phyloP scores from a whole-genome alignment of 345 rosid genomes.

The Syzygium oleosum region DNA sequence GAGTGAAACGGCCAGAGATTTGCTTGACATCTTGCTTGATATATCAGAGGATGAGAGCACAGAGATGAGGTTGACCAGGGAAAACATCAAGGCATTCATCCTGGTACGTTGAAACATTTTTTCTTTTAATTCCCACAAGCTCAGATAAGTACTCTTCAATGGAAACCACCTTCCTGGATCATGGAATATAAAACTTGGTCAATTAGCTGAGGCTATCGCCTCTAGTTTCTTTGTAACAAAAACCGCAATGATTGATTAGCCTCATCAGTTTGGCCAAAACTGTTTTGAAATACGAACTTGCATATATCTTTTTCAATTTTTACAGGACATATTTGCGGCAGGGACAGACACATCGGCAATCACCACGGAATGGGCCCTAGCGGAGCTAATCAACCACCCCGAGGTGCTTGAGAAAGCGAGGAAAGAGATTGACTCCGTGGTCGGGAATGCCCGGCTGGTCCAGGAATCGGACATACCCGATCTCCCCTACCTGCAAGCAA shows the following conservation, averaged over 20 bases:
- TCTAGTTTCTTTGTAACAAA: background rate
- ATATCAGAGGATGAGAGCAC: slow-evolving; percentile 32
- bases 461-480: slow-evolving; percentile 52
- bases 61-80: slow-evolving; percentile 33
- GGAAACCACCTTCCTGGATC: background rate
- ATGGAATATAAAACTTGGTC: background rate
- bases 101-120: slow-evolving; percentile 13
- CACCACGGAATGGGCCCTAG: slow-evolving; percentile 51
- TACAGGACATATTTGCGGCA: slow-evolving; percentile 50
- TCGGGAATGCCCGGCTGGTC: slow-evolving; percentile 34
- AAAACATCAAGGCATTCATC: slow-evolving; percentile 50
- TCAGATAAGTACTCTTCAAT: background rate
- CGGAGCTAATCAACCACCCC: slow-evolving; percentile 61
- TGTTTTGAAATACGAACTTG: background rate
- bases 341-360: slow-evolving; percentile 64
- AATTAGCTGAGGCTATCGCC: background rate
- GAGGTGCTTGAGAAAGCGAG: slow-evolving; percentile 31
- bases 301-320: background rate
- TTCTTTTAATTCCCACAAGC: background rate
- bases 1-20: slow-evolving; percentile 16
- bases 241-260: background rate
- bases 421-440: slow-evolving; percentile 36
- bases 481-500: slow-evolving; percentile 60
- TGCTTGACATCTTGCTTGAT: slow-evolving; percentile 38
- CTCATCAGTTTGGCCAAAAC: background rate